Percentiles rank a stretch among this genome's conserved stretches.
Conservation (phyloP, 139 green algal species). For the Picochlorum sp. region DNA sequence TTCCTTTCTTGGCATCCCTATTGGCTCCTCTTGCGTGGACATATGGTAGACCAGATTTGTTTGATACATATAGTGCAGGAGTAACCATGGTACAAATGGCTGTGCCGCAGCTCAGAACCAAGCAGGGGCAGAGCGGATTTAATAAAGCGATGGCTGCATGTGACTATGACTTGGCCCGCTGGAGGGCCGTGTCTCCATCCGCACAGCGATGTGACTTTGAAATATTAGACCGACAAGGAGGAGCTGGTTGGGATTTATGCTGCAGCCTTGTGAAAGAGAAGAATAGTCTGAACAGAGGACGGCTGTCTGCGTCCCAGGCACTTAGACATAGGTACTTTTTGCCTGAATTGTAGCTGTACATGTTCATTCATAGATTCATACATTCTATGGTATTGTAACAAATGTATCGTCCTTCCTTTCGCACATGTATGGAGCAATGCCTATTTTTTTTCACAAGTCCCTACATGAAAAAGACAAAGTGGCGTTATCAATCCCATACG, state of each 20-base stretch:
- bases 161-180: constrained; percentile 45
- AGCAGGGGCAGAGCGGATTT: constrained; percentile 35
- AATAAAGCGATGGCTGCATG: constrained; percentile 23
- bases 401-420: too few species aligned
- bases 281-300: constrained; percentile 55
- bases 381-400: too few species aligned
- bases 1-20: constrained; percentile 55
- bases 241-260: constrained; percentile 75
- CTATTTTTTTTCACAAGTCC: too few species aligned
- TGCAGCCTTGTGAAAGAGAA: constrained; percentile 52
- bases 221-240: constrained; percentile 57
- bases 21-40: constrained; percentile 69
- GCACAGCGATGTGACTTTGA: constrained; percentile 47
- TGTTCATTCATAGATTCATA: too few species aligned
- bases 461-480: too few species aligned
- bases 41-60: constrained; percentile 76
- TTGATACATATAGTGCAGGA: constrained; percentile 73
- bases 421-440: too few species aligned
- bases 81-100: constrained; percentile 54
- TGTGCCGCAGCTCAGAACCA: constrained; percentile 64
- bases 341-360: too few species aligned
- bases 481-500: too few species aligned
- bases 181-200: constrained; percentile 21
- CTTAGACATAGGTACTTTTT: constrained; percentile 69
- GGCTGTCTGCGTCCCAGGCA: constrained; percentile 51